Conservation (phyloP, 441 rosid genomes). For the Syzygium malaccense region DNA sequence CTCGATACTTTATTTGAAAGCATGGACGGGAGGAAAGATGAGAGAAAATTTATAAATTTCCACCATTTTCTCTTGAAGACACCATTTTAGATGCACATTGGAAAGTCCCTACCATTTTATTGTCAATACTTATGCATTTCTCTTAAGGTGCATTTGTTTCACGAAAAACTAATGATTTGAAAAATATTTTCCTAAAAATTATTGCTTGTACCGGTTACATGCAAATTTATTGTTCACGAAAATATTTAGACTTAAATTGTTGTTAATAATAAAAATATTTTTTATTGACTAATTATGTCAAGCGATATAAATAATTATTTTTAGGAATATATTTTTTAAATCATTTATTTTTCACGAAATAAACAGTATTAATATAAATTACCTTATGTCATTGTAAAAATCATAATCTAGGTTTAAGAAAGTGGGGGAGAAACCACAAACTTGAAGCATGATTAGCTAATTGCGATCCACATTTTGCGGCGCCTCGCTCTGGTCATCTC, state of each 20-base stretch:
- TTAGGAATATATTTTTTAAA: not conserved
- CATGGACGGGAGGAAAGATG: not conserved
- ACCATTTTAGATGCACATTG: not conserved
- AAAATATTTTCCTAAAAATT: accelerated
- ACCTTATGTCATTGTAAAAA: accelerated
- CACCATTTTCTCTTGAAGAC: accelerated
- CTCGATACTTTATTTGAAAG: not conserved
- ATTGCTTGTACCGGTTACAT: accelerated
- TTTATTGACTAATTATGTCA: not conserved
- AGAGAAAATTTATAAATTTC: not conserved
- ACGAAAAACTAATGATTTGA: accelerated
- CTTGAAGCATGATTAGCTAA: not conserved
- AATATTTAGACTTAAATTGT: not conserved
- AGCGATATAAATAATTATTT: not conserved
- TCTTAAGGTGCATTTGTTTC: not conserved
- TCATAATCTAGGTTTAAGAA: not conserved
- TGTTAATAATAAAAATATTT: not conserved
- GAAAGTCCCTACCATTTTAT: not conserved
- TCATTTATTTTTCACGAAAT: accelerated
- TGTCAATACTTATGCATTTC: not conserved
- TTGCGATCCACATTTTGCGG: not conserved
- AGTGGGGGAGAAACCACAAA: not conserved
- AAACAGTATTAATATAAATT: not conserved
- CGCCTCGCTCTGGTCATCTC: not conserved
- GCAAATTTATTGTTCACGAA: accelerated